Evolutionary conservation across 2,329 filamentous ascomycete genomes (phyloP).

Genomic region (Penicillium sp.): DNA sequence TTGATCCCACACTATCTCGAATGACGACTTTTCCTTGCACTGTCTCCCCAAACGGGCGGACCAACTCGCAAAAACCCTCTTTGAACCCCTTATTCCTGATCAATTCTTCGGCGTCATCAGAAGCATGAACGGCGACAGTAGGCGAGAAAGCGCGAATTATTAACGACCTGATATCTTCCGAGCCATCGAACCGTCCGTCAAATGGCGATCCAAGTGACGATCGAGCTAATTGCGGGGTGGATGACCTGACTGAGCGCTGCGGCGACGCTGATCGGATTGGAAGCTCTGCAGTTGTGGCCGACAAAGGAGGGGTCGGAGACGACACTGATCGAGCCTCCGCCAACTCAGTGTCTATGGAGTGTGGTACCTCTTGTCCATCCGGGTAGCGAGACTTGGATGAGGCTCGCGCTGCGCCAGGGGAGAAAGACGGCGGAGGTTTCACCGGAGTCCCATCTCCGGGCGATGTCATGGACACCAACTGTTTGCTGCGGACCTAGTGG

Average conservation of each 20-base stretch:
- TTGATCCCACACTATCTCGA: constrained; percentile 82
- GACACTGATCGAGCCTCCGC: constrained; percentile 56
- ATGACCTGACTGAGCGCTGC: constrained; percentile 57
- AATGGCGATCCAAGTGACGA: constrained; percentile 48
- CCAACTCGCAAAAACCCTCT: constrained; percentile 75
- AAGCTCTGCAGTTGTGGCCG: constrained; percentile 65
- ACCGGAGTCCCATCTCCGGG: constrained; percentile 62
- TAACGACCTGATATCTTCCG: constrained; percentile 60
- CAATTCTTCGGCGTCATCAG: constrained; percentile 77
- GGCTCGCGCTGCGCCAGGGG: constrained; percentile 61
- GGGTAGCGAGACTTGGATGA: constrained; percentile 60
- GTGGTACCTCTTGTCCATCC: constrained; percentile 51
- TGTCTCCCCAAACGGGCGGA: constrained; percentile 87
- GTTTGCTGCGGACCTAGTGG: constrained; percentile 23
- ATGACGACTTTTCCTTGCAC: constrained; percentile 86
- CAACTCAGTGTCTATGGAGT: constrained; percentile 39
- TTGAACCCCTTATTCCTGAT: constrained; percentile 80
- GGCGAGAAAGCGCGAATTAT: constrained; percentile 85
- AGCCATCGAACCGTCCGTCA: constrained; percentile 52
- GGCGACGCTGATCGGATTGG: constrained; percentile 68
- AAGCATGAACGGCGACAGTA: constrained; percentile 83
- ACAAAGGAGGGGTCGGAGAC: constrained; percentile 52
- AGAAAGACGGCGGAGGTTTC: constrained; percentile 68
- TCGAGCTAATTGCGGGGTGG: constrained; percentile 49
- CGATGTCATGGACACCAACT: constrained; percentile 63